phyloP scores from a whole-genome alignment of 768 basidiomycete species.

The Fomitopsis serialis region DNA sequence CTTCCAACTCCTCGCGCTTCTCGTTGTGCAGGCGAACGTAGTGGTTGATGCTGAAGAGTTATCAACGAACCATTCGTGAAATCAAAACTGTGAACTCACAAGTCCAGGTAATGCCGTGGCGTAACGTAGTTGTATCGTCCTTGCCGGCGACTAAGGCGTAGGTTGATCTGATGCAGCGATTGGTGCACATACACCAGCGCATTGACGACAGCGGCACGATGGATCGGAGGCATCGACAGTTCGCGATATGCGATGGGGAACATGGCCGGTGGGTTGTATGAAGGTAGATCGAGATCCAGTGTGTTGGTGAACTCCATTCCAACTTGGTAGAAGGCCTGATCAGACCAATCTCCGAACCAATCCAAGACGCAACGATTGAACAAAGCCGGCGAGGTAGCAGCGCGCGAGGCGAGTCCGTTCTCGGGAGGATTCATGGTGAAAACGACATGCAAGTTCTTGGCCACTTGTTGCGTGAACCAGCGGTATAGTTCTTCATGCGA shows the following conservation, averaged over 20 bases:
- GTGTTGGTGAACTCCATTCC: conserved; percentile 95
- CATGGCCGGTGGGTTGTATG: conserved; percentile 70
- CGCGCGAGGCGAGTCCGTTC: conserved; percentile 91
- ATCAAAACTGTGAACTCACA: conserved; percentile 52
- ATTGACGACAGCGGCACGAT: conserved; percentile 89
- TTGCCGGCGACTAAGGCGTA: conserved; percentile 82
- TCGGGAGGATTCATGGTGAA: conserved; percentile 99
- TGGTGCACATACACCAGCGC: conserved; percentile 90
- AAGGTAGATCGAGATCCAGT: conserved; percentile 84
- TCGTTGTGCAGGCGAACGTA: conserved; percentile 93
- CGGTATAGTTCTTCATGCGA: conserved; percentile 96
- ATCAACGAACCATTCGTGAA: background rate
- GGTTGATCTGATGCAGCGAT: conserved; percentile 85
- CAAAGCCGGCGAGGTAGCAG: conserved; percentile 94
- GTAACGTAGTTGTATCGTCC: conserved; percentile 97
- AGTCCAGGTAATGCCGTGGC: conserved; percentile 96
- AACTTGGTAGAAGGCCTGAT: conserved; percentile 97
- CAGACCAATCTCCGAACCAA: conserved; percentile 99
- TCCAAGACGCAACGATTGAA: conserved; percentile 99
- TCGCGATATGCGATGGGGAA: conserved; percentile 91
- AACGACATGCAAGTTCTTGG: conserved; percentile 96
- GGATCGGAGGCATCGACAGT: conserved; percentile 79
- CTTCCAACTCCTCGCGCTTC: conserved; percentile 95
- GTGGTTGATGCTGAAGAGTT: conserved; percentile 76
- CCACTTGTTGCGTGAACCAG: conserved; percentile 99